Base-by-base conservation (phyloP, 1,284 basidiomycete species). In the Ceratobasidium sp. region DNA sequence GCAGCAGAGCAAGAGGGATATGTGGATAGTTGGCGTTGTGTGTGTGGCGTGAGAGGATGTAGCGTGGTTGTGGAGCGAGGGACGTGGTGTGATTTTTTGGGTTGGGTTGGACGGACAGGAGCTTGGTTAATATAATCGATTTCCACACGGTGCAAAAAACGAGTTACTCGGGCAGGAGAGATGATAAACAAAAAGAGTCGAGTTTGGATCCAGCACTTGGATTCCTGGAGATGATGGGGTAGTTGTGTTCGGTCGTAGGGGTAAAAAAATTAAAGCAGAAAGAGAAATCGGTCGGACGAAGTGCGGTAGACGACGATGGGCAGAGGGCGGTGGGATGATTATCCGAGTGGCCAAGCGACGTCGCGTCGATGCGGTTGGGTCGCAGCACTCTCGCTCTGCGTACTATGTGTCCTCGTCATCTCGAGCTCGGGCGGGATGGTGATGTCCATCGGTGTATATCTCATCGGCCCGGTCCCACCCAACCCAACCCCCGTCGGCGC, bases 161-260 rank as follows among this genome's bases (percentile, higher is more conserved):
- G n/a, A n/a, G n/a, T n/a, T n/a, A n/a, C n/a, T n/a, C n/a, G 44
- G 64, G 13, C n/a, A 49, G 28, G 26, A 12, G 40, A 33, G 9
- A 20, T 12, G 26, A 49, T 28, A 60, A 72, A 28, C 13, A 75
- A 46, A 18, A 64, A 26, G 44, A 40, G 20, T 23, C n/a, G 55
- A 44, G 26, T n/a, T n/a, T n/a, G n/a, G 73, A 76, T 76, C 73
- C 73, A 76, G 73, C 73, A 76, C 73, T 76, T 76, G 61, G 73
- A 76, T 76, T 63, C 44, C n/a, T 33, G 39, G 40, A 7, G 23
- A n/a, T n/a, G n/a, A n/a, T n/a, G n/a, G n/a, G n/a, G n/a, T n/a
- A n/a, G n/a, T n/a, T n/a, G n/a, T n/a, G n/a, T n/a, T 20, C n/a
- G 33, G 28, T 9, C 28, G 44, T 28, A 42, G 1, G 44, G n/a